Conservation (phyloP, 2,329 filamentous ascomycete species). For the Aspergillus sp. region DNA sequence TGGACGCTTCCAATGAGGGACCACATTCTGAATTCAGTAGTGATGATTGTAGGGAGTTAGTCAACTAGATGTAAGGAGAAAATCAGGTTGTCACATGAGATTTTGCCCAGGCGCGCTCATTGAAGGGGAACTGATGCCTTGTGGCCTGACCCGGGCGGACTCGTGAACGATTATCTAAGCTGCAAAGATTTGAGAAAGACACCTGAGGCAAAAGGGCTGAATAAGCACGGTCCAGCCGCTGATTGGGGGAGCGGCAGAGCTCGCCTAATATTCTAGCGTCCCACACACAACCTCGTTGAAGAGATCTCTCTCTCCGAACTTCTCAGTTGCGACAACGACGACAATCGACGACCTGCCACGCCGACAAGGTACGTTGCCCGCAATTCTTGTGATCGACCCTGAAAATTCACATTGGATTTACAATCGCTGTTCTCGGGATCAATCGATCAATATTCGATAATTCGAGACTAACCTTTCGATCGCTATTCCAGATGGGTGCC, state of each 20-base stretch:
- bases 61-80: background rate
- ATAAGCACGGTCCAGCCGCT: background rate
- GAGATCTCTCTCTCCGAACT: slow-evolving; percentile 33
- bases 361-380: slow-evolving; percentile 45
- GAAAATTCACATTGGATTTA: background rate
- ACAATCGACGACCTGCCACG: slow-evolving; percentile 44
- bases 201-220: slow-evolving; percentile 13
- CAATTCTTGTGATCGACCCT: background rate
- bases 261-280: slow-evolving; percentile 45
- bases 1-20: background rate
- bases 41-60: background rate
- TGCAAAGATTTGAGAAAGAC: background rate
- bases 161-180: background rate
- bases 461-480: slow-evolving; percentile 15
- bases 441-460: background rate
- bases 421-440: background rate
- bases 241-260: slow-evolving; percentile 24
- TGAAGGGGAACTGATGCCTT: background rate
- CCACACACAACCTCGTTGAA: slow-evolving; percentile 42
- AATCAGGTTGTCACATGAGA: background rate
- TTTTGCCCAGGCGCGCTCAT: too few species aligned
- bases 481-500: slow-evolving; percentile 80
- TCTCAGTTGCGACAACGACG: slow-evolving; percentile 43
- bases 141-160: background rate
- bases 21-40: background rate